Percentiles rank a stretch among this genome's conserved stretches.
These are phyloP conservation scores for Trichoderma reesei DNA, from an alignment of 495 filamentous ascomycete genomes.

Conservation along the genomic window DNA sequence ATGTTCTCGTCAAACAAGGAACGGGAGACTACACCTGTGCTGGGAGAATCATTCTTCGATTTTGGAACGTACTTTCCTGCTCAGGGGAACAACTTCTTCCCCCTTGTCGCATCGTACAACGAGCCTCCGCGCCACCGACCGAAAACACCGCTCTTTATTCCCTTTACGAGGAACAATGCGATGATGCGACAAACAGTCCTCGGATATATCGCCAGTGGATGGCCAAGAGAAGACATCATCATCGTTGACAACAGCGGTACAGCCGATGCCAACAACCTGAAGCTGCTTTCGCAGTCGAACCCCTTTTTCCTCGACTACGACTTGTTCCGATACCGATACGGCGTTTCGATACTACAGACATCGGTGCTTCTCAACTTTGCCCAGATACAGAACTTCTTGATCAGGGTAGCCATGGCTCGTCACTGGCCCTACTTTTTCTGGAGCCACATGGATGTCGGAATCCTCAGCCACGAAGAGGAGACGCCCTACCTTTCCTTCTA, in stretches of 20 bases:
- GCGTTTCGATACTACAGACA: slow-evolving; percentile 47
- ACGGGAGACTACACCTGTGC: neutral
- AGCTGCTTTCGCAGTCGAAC: slow-evolving; percentile 46
- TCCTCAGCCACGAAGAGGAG: slow-evolving; percentile 35
- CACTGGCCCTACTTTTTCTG: slow-evolving; percentile 47
- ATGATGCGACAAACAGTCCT: slow-evolving; percentile 50
- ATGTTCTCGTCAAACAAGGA: neutral
- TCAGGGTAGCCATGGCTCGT: slow-evolving; percentile 29
- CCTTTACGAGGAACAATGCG: slow-evolving; percentile 51
- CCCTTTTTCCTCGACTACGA: slow-evolving; percentile 54
- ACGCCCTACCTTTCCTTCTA: slow-evolving; percentile 43
- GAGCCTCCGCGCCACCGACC: neutral
- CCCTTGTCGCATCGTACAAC: slow-evolving; percentile 1
- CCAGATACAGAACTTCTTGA: slow-evolving; percentile 55
- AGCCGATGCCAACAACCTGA: slow-evolving; percentile 43
- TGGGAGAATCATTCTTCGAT: neutral
- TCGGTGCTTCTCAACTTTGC: slow-evolving; percentile 51
- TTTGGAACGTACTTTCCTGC: slow-evolving; percentile 2
- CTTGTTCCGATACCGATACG: slow-evolving; percentile 34
- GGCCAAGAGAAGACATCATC: slow-evolving; percentile 51
- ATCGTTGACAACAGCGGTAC: slow-evolving; percentile 56
- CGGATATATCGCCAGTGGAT: slow-evolving; percentile 50
- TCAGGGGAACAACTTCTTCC: neutral
- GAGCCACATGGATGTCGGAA: slow-evolving; percentile 46
- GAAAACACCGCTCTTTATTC: slow-evolving; percentile 46